Base-by-base conservation (phyloP, 139 green algal species). In the Chlorella sp. region DNA sequence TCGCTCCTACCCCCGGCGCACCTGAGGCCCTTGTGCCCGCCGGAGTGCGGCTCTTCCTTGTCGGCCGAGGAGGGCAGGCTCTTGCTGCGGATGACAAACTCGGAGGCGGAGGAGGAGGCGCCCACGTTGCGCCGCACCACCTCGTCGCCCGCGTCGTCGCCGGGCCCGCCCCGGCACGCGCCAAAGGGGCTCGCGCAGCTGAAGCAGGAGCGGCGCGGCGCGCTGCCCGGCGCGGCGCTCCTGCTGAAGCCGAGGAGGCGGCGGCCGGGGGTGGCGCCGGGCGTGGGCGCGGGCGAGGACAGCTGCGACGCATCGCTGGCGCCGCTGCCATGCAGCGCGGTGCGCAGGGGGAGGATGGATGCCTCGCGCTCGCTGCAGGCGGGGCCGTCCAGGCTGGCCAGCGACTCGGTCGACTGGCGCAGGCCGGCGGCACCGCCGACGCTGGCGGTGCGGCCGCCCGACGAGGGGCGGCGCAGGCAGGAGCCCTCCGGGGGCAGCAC, bases 121-220 rank as follows among this genome's bases (percentile, higher is more conserved):
- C n/a, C n/a, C 25, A 48, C 71, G 42, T 53, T 68, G 41, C 42
- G 56, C 3, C 71, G 71, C 71, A 68, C 56, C 56, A 69, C 71
- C 71, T 69, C 71, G 0, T 77, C 71, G 17, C 63, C 58, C 0
- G 41, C 48, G 31, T 68, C 56, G 42, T 42, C 36, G 35, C 36
- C 36, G 59, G 23, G 17, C 69, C 53, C 27, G 40, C 42, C 1
- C 46, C 51, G 6, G n/a, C 12, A 12, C 5, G 36, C 42, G 40
- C 40, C 48, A 42, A 77, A 77, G 71, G 71, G 71, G 58, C 71
- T 77, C 42, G 70, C 55, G 15, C 71, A 77, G 58, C 42, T 69
- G 71, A 77, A 77, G 71, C 71, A 77, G 56, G 53, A n/a, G n/a
- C n/a, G n/a, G n/a, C n/a, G n/a, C n/a, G n/a, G n/a, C n/a, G n/a